Evolutionary conservation across 1,139 yeast genomes (phyloP).

Genomic region (Candida anutae): DNA sequence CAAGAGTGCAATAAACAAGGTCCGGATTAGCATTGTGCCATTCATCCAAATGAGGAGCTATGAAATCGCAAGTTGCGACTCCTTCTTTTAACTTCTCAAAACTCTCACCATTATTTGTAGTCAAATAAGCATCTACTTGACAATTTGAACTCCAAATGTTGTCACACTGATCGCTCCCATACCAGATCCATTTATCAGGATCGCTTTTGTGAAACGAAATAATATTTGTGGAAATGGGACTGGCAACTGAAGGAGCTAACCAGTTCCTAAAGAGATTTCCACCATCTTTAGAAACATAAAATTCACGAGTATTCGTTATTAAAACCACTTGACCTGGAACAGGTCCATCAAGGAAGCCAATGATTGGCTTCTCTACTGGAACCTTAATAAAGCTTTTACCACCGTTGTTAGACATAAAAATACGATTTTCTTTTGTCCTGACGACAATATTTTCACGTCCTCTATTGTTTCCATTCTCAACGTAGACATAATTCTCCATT

Average conservation of each 20-base stretch:
- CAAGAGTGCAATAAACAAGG: neutral
- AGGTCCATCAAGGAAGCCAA: slow-evolving; percentile 52
- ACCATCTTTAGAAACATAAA: slow-evolving; percentile 60
- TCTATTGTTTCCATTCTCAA: slow-evolving; percentile 31
- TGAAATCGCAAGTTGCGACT: slow-evolving; percentile 60
- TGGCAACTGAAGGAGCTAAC: slow-evolving; percentile 41
- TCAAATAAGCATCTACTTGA: slow-evolving; percentile 47
- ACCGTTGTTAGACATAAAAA: slow-evolving; percentile 70
- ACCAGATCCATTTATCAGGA: slow-evolving; percentile 57
- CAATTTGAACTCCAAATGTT: slow-evolving; percentile 37
- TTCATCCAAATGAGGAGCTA: slow-evolving; percentile 41
- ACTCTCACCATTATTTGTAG: slow-evolving; percentile 54
- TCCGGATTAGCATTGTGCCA: slow-evolving; percentile 12
- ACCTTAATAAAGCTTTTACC: slow-evolving; percentile 54
- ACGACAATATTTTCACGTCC: slow-evolving; percentile 69
- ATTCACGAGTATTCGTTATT: slow-evolving; percentile 40
- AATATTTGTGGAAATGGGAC: slow-evolving; percentile 20
- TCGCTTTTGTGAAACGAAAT: slow-evolving; percentile 54
- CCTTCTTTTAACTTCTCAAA: slow-evolving; percentile 48
- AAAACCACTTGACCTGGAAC: slow-evolving; percentile 60
- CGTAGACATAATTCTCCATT: slow-evolving; percentile 50
- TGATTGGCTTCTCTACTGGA: slow-evolving; percentile 40
- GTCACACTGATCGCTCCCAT: slow-evolving; percentile 56
- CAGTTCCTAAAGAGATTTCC: slow-evolving; percentile 46
- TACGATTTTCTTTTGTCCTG: slow-evolving; percentile 42